A percentile compares a stretch with the other conserved stretches of the same genome.
Conservation (phyloP, 805 yeast species). For the Wickerhamiella bombiphila region DNA sequence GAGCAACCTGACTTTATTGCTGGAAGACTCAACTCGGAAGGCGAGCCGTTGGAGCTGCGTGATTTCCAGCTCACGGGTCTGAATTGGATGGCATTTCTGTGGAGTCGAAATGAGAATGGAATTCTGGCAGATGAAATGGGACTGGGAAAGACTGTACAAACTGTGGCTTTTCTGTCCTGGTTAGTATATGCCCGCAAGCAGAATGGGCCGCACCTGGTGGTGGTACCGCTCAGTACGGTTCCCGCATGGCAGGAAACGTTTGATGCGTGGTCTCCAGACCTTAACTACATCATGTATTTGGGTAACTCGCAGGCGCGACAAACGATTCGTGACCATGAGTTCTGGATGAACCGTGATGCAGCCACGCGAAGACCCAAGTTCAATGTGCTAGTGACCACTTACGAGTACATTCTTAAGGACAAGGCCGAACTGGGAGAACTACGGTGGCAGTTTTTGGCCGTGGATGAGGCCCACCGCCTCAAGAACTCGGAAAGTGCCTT, state of each 20-base stretch:
- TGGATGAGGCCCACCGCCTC: conserved; percentile 95
- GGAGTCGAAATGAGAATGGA: conserved; percentile 97
- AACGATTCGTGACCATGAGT: conserved; percentile 72
- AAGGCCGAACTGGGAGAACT: conserved; percentile 62
- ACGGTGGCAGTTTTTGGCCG: conserved; percentile 93
- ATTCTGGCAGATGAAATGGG: conserved; percentile 99
- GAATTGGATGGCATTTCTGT: conserved; percentile 98
- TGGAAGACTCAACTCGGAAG: conserved; percentile 38
- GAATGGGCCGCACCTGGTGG: conserved; percentile 93
- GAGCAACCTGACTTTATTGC: conserved; percentile 82
- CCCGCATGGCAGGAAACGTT: conserved; percentile 99
- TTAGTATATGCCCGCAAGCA: conserved; percentile 87
- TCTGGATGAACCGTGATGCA: conserved; percentile 43
- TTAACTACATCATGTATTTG: conserved; percentile 81
- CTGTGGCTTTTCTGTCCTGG: conserved; percentile 91
- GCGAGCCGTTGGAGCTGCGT: conserved; percentile 42
- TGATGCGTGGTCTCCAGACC: conserved; percentile 94
- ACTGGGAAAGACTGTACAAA: conserved; percentile 93
- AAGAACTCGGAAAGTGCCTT: conserved; percentile 88
- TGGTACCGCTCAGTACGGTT: conserved; percentile 88
- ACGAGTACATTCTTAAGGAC: conserved; percentile 91
- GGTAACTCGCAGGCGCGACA: conserved; percentile 83
- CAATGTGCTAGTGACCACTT: conserved; percentile 84
- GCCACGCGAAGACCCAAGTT: conserved; percentile 61
- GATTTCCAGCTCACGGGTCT: conserved; percentile 97